phyloP scores from a whole-genome alignment of 2,329 filamentous ascomycete species.

The Cladophialophora yegresii region DNA sequence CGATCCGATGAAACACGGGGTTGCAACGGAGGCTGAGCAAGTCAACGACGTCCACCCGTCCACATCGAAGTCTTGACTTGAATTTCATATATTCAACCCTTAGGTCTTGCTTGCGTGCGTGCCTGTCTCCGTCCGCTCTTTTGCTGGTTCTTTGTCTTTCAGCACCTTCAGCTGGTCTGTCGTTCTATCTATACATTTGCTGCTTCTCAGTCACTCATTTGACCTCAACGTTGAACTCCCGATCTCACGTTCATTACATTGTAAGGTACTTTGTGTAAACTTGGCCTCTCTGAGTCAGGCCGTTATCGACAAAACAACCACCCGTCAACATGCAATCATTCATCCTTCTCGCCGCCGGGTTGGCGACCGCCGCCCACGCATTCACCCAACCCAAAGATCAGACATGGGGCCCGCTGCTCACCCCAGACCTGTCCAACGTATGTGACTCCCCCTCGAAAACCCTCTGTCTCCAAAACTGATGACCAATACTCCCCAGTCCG shows the following conservation, averaged over 20 bases:
- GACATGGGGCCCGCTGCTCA: conserved; percentile 35
- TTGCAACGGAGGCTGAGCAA: conserved; percentile 24
- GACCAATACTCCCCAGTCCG: conserved; percentile 19
- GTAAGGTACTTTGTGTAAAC: background rate
- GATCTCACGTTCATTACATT: background rate
- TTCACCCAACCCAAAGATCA: conserved; percentile 30
- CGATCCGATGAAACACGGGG: conserved; percentile 31
- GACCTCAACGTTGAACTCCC: conserved; percentile 17
- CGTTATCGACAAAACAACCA: background rate
- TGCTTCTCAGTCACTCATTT: conserved; percentile 17
- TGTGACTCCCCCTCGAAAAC: conserved; percentile 1
- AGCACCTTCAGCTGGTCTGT: conserved; percentile 19
- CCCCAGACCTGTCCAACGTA: conserved; percentile 29
- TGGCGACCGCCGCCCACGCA: conserved; percentile 69
- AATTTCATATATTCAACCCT: background rate
- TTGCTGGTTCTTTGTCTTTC: conserved; percentile 11
- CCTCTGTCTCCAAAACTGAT: conserved; percentile 4
- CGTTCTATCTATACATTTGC: conserved; percentile 2
- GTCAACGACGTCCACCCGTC: background rate
- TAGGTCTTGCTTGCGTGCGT: background rate
- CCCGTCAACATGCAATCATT: conserved; percentile 25
- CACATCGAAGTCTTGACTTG: background rate
- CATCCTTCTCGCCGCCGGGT: conserved; percentile 61
- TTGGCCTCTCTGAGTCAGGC: background rate
- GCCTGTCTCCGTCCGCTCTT: conserved; percentile 1